These are phyloP conservation scores for Chenopodium berlandieri DNA, from an alignment of 148 eudicot species.

Conservation along the genomic window DNA sequence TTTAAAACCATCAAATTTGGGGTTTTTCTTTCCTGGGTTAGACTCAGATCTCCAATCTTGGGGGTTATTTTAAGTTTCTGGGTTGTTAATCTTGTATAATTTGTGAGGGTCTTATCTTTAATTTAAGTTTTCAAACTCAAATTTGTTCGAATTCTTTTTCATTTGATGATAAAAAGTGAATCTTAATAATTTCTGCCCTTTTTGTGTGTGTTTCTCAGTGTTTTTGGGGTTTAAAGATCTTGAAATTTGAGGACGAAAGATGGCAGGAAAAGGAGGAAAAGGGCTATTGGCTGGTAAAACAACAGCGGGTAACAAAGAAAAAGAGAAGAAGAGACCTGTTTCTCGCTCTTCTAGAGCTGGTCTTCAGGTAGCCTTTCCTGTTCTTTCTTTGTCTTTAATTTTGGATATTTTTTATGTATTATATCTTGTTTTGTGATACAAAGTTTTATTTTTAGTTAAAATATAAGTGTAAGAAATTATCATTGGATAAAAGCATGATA, in stretches of 20 bases:
- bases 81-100: neutral
- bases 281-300: conserved; percentile 75
- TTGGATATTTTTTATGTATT: neutral
- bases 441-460: too few species aligned
- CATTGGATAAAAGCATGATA: neutral
- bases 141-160: neutral
- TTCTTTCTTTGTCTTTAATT: neutral
- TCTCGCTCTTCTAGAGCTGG: conserved; percentile 89
- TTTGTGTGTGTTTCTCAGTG: neutral
- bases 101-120: neutral
- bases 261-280: conserved; percentile 90
- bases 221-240: conserved; percentile 10
- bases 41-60: neutral
- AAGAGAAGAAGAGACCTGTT: conserved; percentile 69
- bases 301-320: conserved; percentile 62
- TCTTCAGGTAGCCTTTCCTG: conserved; percentile 56
- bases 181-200: neutral
- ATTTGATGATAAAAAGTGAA: neutral
- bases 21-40: conserved; percentile 4
- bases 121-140: neutral
- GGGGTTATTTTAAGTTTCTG: too few species aligned
- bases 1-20: neutral
- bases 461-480: neutral
- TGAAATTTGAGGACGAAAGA: conserved; percentile 19
- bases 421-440: neutral